Percentiles rank a stretch among this genome's conserved stretches.
Evolutionary conservation across 2,329 filamentous ascomycete genomes (phyloP).

Genomic region (Thielaviopsis cerberus): DNA sequence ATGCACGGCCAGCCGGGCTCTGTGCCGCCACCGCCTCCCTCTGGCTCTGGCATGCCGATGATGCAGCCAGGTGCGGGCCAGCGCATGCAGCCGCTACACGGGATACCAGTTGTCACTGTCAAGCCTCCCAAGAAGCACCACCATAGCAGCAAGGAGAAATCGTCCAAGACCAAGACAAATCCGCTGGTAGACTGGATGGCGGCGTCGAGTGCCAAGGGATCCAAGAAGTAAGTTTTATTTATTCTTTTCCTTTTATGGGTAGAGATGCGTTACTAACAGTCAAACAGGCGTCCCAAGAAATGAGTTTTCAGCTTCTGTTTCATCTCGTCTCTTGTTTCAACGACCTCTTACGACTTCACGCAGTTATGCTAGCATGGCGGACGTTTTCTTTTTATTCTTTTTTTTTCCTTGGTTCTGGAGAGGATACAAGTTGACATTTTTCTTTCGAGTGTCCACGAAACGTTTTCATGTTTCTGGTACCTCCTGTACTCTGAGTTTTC

Average conservation of each 20-base stretch:
- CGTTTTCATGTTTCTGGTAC: conserved; percentile 10
- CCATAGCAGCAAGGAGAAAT: neutral
- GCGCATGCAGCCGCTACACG: neutral
- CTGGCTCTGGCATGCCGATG: neutral
- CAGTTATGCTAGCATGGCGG: neutral
- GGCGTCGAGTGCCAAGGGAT: neutral
- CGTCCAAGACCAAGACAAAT: neutral
- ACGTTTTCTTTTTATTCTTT: neutral
- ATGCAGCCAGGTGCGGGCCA: neutral
- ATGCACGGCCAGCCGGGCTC: neutral
- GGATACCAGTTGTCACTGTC: no score
- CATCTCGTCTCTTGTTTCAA: neutral
- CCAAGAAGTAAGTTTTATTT: neutral
- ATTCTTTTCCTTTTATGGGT: no score
- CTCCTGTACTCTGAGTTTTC: neutral
- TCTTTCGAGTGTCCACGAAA: no score
- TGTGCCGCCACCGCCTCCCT: conserved; percentile 3
- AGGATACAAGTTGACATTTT: conserved; percentile 1
- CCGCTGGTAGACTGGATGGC: neutral
- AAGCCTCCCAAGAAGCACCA: neutral
- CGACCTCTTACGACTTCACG: neutral
- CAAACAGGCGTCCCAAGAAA: neutral
- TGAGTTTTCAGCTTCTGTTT: neutral
- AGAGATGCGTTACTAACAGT: neutral
- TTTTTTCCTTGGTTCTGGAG: neutral